Percentiles rank a stretch among this genome's conserved stretches.
Conservation (phyloP, 2,329 filamentous ascomycete genomes). For the Cercospora citrullina region DNA sequence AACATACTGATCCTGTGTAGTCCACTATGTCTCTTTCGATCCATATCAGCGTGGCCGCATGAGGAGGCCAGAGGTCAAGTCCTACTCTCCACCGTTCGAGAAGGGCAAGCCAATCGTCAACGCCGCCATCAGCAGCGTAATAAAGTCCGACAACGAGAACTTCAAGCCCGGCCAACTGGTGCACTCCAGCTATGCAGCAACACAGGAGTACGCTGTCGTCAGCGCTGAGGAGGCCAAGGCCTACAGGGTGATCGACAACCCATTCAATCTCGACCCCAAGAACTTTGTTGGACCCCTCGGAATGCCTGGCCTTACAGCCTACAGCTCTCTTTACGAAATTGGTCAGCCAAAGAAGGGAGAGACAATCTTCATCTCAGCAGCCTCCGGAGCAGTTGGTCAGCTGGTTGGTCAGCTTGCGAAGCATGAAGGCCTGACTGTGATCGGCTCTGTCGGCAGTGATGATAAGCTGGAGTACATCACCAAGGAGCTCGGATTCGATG, state of each 20-base stretch:
- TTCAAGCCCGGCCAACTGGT: constrained; percentile 70
- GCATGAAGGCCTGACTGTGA: constrained; percentile 73
- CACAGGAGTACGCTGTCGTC: constrained; percentile 64
- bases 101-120: constrained; percentile 66
- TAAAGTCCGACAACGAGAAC: constrained; percentile 65
- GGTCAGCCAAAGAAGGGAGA: constrained; percentile 74
- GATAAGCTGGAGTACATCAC: constrained; percentile 75
- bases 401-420: constrained; percentile 82
- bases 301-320: constrained; percentile 77
- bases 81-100: constrained; percentile 68
- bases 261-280: constrained; percentile 63
- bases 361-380: constrained; percentile 79
- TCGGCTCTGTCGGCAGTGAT: constrained; percentile 77
- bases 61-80: constrained; percentile 63
- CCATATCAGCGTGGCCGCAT: constrained; percentile 83
- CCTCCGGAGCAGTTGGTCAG: constrained; percentile 79
- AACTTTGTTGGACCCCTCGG: constrained; percentile 74
- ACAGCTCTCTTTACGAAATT: constrained; percentile 71
- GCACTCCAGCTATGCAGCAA: constrained; percentile 42
- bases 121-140: constrained; percentile 63
- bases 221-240: constrained; percentile 48
- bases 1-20: constrained; percentile 31
- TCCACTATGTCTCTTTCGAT: constrained; percentile 75
- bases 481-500: constrained; percentile 69
- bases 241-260: constrained; percentile 64